Evolutionary conservation across 2,329 filamentous ascomycete species (phyloP), one percentile per base, ranked within the genome.

Genomic region (Hymenoscyphus fructigenus): DNA sequence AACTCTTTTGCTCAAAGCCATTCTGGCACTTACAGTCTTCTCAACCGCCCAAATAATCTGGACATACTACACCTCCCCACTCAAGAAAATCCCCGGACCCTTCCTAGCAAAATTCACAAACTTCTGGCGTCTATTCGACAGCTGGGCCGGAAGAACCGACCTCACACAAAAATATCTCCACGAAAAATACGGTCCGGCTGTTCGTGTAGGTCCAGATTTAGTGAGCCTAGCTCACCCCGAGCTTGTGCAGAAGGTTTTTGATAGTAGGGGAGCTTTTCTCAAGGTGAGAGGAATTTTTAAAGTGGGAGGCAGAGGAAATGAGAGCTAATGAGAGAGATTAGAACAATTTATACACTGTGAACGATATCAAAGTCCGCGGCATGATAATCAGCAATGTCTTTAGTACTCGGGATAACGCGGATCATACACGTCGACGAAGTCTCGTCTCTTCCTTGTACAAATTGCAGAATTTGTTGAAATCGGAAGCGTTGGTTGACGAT

Each of bases 401-500:
- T 15, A 57, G 36, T 17, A 7, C 71, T 10, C 44, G 67, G 0
- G 28, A 59, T 0, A 53, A 74, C 1, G 76, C 78, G 34, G 69
- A 72, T 0, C 70, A 72, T 14, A 72, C 77, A 17, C 66, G 77
- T 59, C 68, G 72, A 53, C 47, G 47, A 12, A 71, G 76, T 12
- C 76, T 79, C 15, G 36, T 61, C 2, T 63, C 73, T 7, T 70
- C 79, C 9, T 76, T 75, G 55, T 61, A 68, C 17, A 68, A 75
- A 14, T 67, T 80, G 0, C 74, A 78, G 15, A 69, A 70, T 2
- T 64, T 71, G 2, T 80, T 78, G 63, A 68, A 77, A 5, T 64
- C 75, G 28, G 71, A 53, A 53, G n/a, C 58, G 1, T 32, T 65
- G 0, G 72, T 74, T 29, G 53, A 64, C 2, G 68, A 65, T 2